phyloP scores from a whole-genome alignment of 228 moss, liverwort and hornwort species.

The Sphagnum fallax region DNA sequence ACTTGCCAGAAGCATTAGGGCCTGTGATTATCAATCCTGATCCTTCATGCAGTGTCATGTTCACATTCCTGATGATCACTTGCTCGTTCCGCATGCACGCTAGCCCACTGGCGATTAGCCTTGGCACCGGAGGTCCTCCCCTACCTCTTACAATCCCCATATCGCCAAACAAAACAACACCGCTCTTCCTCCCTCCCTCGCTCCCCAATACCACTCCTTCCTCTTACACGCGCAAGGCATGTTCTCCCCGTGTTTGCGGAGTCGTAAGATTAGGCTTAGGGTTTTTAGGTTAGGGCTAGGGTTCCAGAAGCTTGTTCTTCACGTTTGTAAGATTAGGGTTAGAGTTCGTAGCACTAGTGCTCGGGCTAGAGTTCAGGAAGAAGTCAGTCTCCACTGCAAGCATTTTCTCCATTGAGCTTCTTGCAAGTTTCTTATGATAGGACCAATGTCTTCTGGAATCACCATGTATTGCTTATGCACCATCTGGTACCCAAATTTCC shows the following conservation, averaged over 20 bases:
- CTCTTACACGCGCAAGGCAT: no score
- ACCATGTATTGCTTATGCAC: conserved; percentile 71
- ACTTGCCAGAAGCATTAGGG: conserved; percentile 87
- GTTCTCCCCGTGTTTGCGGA: no score
- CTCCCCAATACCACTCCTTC: no score
- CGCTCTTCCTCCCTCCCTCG: no score
- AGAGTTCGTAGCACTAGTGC: no score
- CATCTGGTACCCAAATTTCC: conserved; percentile 54
- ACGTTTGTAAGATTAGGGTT: no score
- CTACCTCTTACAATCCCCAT: conserved; percentile 15
- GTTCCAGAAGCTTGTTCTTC: no score
- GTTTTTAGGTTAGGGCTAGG: no score
- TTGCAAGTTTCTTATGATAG: conserved; percentile 64
- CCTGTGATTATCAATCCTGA: conserved; percentile 72
- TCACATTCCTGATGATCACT: conserved; percentile 74
- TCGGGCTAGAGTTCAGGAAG: no score
- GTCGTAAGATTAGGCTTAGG: no score
- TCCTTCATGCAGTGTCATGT: conserved; percentile 73
- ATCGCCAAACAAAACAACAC: no score
- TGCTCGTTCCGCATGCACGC: conserved; percentile 85
- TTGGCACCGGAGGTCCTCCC: conserved; percentile 53
- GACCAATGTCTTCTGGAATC: conserved; percentile 61
- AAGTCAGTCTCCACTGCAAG: no score
- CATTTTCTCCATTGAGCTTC: conserved; percentile 59
- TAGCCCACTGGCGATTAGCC: conserved; percentile 73